phyloP scores from a whole-genome alignment of 176 grass and related monocot genomes.

The Oryza officinalis region DNA sequence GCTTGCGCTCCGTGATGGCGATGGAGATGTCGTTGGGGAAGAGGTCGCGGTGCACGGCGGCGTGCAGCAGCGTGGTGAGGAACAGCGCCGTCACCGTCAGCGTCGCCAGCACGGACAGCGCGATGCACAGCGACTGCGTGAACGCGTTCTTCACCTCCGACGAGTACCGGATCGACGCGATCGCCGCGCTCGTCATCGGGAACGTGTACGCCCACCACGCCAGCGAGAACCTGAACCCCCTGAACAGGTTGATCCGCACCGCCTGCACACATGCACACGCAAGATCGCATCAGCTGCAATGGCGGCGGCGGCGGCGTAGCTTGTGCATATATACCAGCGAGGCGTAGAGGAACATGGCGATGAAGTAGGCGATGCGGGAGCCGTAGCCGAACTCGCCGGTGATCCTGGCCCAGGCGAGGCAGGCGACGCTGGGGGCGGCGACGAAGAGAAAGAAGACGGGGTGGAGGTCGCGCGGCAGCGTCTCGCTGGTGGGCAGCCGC shows the following conservation, averaged over 20 bases:
- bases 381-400: constrained; percentile 71
- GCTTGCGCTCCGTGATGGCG: constrained; percentile 64
- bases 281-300: background rate
- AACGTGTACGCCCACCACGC: constrained; percentile 99
- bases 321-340: constrained; percentile 50
- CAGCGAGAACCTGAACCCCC: constrained; percentile 89
- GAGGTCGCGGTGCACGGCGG: constrained; percentile 65
- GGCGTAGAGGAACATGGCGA: constrained; percentile 84
- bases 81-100: constrained; percentile 57
- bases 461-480: constrained; percentile 84
- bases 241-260: constrained; percentile 80
- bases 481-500: constrained; percentile 92
- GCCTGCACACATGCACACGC: constrained; percentile 41
- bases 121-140: constrained; percentile 67
- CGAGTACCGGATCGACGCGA: constrained; percentile 76
- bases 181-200: constrained; percentile 86
- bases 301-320: background rate
- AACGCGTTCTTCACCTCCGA: constrained; percentile 75
- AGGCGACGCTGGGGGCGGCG: constrained; percentile 79
- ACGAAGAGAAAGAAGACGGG: constrained; percentile 95
- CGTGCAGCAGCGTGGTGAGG: constrained; percentile 74
- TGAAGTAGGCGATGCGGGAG: constrained; percentile 71
- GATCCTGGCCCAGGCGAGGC: constrained; percentile 82
- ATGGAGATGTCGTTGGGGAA: constrained; percentile 99
- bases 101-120: constrained; percentile 54